phyloP scores from a whole-genome alignment of 2,329 filamentous ascomycete genomes.

The Nemania sp. region DNA sequence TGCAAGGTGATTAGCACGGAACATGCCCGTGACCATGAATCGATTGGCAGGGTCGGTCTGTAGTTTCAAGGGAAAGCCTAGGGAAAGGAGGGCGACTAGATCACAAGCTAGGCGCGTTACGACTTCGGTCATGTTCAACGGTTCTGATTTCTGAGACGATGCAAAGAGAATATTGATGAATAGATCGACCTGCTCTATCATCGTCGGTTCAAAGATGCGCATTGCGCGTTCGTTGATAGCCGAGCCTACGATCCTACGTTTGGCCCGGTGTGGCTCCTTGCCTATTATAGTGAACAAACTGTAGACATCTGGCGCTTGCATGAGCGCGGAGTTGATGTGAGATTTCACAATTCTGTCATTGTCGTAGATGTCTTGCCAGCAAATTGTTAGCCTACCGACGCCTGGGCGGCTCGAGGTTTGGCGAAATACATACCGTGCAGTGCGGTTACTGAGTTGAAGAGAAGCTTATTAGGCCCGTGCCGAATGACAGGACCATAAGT shows the following conservation, averaged over 20 bases:
- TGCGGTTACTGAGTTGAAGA: slow-evolving; percentile 1
- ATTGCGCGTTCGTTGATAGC: not conserved
- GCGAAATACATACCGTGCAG: not conserved
- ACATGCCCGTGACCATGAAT: not conserved
- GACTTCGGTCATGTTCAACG: not conserved
- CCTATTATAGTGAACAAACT: not conserved
- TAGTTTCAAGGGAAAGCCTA: not conserved
- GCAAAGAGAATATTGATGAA: not conserved
- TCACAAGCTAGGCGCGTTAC: not conserved
- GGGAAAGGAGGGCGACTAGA: not conserved
- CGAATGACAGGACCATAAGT: not conserved
- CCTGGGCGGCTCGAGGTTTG: not conserved
- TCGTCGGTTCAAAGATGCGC: slow-evolving; percentile 1
- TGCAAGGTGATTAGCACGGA: not conserved
- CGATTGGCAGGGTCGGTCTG: not conserved
- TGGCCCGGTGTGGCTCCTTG: not conserved
- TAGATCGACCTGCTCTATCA: not conserved
- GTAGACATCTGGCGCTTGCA: not conserved
- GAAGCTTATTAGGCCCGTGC: not conserved
- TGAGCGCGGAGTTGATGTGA: not conserved
- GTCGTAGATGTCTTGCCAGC: not conserved
- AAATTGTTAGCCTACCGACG: not conserved
- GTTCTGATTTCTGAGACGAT: not conserved
- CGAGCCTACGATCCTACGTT: not conserved
- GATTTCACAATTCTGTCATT: slow-evolving; percentile 1